Conservation (phyloP, 1,139 yeast species). For the Debaryomyces singareniensis region DNA sequence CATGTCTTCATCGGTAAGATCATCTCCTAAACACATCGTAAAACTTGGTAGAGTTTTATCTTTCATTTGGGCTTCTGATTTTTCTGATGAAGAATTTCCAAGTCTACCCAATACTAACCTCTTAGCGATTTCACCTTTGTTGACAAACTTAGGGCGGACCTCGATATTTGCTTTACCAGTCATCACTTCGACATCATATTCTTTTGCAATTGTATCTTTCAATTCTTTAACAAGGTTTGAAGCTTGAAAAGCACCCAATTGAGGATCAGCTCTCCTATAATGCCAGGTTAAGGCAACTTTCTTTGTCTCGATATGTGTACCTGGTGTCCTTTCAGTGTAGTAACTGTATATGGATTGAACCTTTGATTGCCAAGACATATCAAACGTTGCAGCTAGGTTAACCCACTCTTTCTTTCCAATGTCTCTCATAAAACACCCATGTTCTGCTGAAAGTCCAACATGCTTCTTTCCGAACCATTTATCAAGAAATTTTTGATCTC, state of each 20-base stretch:
- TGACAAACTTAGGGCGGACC: constrained; percentile 88
- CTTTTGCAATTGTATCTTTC: constrained; percentile 50
- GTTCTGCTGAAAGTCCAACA: constrained; percentile 91
- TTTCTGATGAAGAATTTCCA: constrained; percentile 19
- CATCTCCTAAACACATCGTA: constrained; percentile 89
- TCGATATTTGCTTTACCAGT: constrained; percentile 87
- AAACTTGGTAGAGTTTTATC: constrained; percentile 63
- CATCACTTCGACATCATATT: constrained; percentile 93
- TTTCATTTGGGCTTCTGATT: constrained; percentile 23
- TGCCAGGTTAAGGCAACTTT: constrained; percentile 98
- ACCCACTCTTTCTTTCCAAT: constrained; percentile 64
- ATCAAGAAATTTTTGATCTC: constrained; percentile 86
- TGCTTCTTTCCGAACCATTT: constrained; percentile 75
- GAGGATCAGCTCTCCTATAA: constrained; percentile 91
- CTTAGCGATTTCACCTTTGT: constrained; percentile 94
- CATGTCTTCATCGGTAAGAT: constrained; percentile 97
- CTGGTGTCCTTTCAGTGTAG: constrained; percentile 86
- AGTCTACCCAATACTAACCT: constrained; percentile 62
- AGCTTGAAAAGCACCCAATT: constrained; percentile 83
- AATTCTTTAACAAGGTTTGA: constrained; percentile 63
- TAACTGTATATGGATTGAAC: constrained; percentile 69
- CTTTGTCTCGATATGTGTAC: constrained; percentile 79
- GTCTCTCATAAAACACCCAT: constrained; percentile 89
- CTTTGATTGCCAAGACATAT: constrained; percentile 89
- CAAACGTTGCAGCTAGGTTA: constrained; percentile 74